A percentile compares a stretch with the other conserved stretches of the same genome.
Conservation (phyloP, 2,329 filamentous ascomycete genomes). For the Ophiostoma quercus region DNA sequence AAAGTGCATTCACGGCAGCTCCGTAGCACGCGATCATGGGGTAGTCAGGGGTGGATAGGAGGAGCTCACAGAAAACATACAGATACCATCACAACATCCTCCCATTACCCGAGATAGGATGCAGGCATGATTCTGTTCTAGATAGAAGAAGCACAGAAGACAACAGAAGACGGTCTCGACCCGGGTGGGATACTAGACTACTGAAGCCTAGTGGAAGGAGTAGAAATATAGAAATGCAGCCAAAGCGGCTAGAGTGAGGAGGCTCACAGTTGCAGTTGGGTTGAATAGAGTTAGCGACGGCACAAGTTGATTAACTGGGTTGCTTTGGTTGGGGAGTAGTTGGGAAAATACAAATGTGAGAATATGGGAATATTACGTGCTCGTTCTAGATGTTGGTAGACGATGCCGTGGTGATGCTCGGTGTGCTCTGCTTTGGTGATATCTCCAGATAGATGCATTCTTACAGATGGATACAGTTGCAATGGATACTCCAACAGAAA, state of each 20-base stretch:
- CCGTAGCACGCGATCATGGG: background rate
- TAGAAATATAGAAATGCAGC: background rate
- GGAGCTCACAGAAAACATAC: background rate
- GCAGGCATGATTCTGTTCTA: background rate
- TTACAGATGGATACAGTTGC: too few species aligned
- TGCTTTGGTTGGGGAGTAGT: background rate
- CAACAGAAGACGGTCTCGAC: background rate
- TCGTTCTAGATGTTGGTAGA: background rate
- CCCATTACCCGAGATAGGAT: slow-evolving; percentile 10
- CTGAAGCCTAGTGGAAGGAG: background rate
- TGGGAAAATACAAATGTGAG: background rate
- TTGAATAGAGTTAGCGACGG: background rate
- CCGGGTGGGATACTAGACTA: background rate
- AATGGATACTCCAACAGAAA: too few species aligned
- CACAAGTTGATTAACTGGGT: background rate
- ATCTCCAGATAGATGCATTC: too few species aligned
- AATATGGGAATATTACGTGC: background rate
- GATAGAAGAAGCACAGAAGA: background rate
- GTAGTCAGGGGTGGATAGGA: background rate
- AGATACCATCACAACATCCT: too few species aligned
- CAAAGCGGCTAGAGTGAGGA: background rate
- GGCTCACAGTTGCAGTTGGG: background rate
- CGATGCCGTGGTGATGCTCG: too few species aligned
- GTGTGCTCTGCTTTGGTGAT: too few species aligned
- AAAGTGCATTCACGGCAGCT: background rate